Base-by-base conservation (phyloP, 2,329 filamentous ascomycete species). In the Acarospora socialis region DNA sequence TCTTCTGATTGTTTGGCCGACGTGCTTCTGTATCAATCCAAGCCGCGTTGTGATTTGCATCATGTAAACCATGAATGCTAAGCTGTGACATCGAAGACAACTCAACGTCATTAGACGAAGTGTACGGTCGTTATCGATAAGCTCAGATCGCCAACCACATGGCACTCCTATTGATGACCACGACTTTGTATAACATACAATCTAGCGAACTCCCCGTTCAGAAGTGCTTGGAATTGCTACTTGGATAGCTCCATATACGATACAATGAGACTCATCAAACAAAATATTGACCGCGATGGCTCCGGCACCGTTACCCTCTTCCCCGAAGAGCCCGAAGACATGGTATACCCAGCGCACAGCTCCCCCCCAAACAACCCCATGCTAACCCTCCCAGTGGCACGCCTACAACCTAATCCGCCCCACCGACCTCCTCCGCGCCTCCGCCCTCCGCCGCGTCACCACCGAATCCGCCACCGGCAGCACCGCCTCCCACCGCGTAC, bases 261-360 rank as follows among this genome's bases (percentile, higher is more conserved):
- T 32, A 52, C 23, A 3, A 81, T 81, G 77, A 67, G 69, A 36
- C 61, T 81, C 25, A 66, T 80, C 44, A 78, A 74, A 50, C 68
- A 73, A 38, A 66, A 68, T 37, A 75, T 81, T 41, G 72, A 78
- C 45, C 68, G 68, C 37, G 67, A 75, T 53, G 74, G 73, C 55
- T 70, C 70, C 1, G 77, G 77, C 18, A 63, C 60, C 19, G 72
- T 76, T 33, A 77, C 72, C 4, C 60, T 82, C 33, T 65, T 72
- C 37, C 77, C 77, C 2, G 75, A 81, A 53, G 77, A 81, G 51
- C 73, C 76, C 30, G 77, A 81, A 56, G 77, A 82, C 45, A 81
- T 82, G 77, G 72, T 75, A 59, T 41, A 46, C 39, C 20, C 24
- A 30, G 26, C 32, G 33, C 13, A 9, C 15, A 15, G 21, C 32